Base-by-base conservation (phyloP, 306 rosid genomes). In the Senna tora region DNA sequence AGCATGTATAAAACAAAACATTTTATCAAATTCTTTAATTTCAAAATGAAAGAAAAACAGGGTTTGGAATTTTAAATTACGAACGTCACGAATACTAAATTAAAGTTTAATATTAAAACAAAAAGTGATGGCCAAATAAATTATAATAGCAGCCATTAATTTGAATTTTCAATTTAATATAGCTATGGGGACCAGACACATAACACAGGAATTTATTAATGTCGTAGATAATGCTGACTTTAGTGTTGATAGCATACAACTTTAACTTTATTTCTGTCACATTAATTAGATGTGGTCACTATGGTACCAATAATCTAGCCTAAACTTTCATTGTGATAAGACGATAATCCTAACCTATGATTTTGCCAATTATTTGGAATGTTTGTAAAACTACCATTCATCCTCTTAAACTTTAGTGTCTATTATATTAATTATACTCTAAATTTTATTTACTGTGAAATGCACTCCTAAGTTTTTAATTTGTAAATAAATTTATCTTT, bases 211-310 rank as follows among this genome's bases (percentile, higher is more conserved):
- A 9, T n/a, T 16, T 32, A 33, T 9, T 59, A 32, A 33, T n/a
- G 43, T 0, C 7, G 5, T 59, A 8, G 65, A 8, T 4, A 16
- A 36, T 36, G 47, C 20, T 15, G 20, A 15, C 7, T 33, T 34
- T 59, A 57, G 41, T 30, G 11, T 57, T 8, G 8, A 30, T 6
- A 57, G 16, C 11, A 28, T 11, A 28, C 30, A 16, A 32, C 14
- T 17, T 57, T 58, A 15, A 58, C 65, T n/a, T 58, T 58, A 58
- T 22, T 4, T 15, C 9, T 58, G 65, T 58, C 65, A 32, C 22
- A 58, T 58, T 32, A 33, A 42, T 1, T 25, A 25, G 1, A 32
- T 42, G 6, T 32, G 7, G 46, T 34, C 46, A 60, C 36, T 34
- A 60, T n/a, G n/a, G 14, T 7, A 32, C 11, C 65, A 33, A 9